Base-by-base conservation (phyloP, 148 eudicot species). In the Beta vulgaris region DNA sequence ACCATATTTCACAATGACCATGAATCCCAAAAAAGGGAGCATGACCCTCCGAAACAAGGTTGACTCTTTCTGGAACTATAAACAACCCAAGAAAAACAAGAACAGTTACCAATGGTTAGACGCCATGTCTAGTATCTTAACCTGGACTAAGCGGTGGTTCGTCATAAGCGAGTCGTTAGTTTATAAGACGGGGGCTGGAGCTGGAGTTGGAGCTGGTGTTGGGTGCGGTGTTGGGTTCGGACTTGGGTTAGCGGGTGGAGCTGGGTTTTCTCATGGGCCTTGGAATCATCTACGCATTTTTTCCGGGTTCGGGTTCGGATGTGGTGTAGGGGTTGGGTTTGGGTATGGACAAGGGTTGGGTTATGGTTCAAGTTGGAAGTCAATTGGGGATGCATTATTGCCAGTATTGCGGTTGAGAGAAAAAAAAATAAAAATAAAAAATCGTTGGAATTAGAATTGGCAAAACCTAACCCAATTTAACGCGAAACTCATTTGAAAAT, bases 171-270 rank as follows among this genome's bases (percentile, higher is more conserved):
- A 84, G 2, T 54, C 46, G 29, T 5, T 35, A 4, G 48, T 80
- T 15, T 34, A 79, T 34, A 88, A 91, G 7, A 89, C 92, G 1
- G 96, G 92, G 19, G 79, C 75, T 53, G 96, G 89, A 10, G 88
- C 84, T 5, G 96, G 92, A 23, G 79, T 73, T 53, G 96, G 89
- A 10, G 88, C 84, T 5, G 96, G 92, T 2, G 39, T 89, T 4
- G 96, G 92, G 2, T 91, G 96, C 40, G 93, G 93, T 18, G 85
- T 76, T 29, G 91, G 93, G 19, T 3, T 87, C 35, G 93, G 93
- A 29, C 51, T 86, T 3, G 92, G 92, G 36, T 49, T 88, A 31
- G 87, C 83, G 0, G 96, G 96, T n/a, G 92, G 89, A 42, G 48
- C 76, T 32, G 94, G 91, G 63, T 73, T 64, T 44, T 80, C 82